Base-by-base conservation (phyloP, 768 basidiomycete genomes). In the Rhizopogon vesiculosus region DNA sequence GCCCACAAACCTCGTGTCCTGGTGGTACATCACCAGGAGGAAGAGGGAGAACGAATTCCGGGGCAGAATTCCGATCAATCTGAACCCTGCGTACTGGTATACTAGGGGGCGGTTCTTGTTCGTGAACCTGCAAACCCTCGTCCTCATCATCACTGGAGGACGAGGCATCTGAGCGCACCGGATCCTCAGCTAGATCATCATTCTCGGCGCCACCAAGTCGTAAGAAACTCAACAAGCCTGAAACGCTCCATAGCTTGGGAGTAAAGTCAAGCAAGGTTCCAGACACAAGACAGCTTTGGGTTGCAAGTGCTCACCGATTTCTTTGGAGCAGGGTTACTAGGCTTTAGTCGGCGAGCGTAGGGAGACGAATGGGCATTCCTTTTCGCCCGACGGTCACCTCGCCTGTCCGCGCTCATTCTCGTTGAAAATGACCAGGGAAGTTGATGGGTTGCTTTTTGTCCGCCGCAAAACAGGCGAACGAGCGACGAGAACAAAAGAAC, bases 361-460 rank as follows among this genome's bases (percentile, higher is more conserved):
- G 87, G 87, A 3, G 76, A 78, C n/a, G 81, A 72, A 38, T 69
- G 56, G n/a, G 57, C 64, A 56, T 61, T 70, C 62, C 72, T 74
- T 42, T 65, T 68, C 46, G 67, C 67, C 50, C 69, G 74, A 63
- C 68, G 77, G 56, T 74, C 77, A 62, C 63, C 73, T 35, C 68
- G 71, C 67, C 86, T 78, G 62, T 80, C 70, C 40, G 77, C 83
- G 62, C 85, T 85, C 85, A 87, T 87, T 42, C 62, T 62, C 40
- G 18, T 43, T 25, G 10, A 42, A 61, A 63, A 64, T 48, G 53
- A 8, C n/a, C 39, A 38, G 35, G 63, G 41, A 53, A 43, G 42
- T 29, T 42, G 28, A 40, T 29, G 29, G n/a, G 15, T 38, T n/a
- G 7, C 31, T 12, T 48, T 22, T 55, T 43, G 53, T 42, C 51